Percentiles rank a stretch among this genome's conserved stretches.
phyloP scores from a whole-genome alignment of 2,329 filamentous ascomycete genomes.

The Pseudophaeomoniella oleicola region DNA sequence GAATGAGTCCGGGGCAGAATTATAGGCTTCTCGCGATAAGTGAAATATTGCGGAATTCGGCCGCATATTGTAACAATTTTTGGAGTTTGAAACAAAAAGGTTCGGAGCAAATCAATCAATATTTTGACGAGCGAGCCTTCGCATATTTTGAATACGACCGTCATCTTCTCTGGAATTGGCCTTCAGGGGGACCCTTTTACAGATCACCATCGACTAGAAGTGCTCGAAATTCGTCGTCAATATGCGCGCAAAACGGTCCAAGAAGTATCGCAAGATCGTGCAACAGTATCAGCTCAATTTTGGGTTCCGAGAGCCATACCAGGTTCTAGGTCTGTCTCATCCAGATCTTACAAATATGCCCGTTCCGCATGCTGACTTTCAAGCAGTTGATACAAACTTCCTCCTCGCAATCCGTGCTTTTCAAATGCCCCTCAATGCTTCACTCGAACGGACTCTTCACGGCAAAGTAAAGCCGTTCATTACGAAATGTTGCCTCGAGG shows the following conservation, averaged over 20 bases:
- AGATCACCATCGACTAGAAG: too few species aligned
- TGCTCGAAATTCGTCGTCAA: too few species aligned
- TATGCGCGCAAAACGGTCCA: slow-evolving; percentile 55
- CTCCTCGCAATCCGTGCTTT: slow-evolving; percentile 66
- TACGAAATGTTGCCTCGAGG: slow-evolving; percentile 47
- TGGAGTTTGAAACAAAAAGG: too few species aligned
- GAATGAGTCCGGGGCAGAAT: too few species aligned
- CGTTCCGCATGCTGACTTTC: background rate
- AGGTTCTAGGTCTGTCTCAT: slow-evolving; percentile 54
- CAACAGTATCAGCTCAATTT: slow-evolving; percentile 78
- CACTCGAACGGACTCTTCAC: slow-evolving; percentile 69
- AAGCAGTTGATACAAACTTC: slow-evolving; percentile 38
- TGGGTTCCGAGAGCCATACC: slow-evolving; percentile 86
- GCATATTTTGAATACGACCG: too few species aligned
- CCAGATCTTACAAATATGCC: slow-evolving; percentile 1
- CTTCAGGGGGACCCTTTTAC: too few species aligned
- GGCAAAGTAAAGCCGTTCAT: slow-evolving; percentile 77
- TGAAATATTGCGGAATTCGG: too few species aligned
- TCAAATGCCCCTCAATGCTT: slow-evolving; percentile 75
- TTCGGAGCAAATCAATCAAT: too few species aligned
- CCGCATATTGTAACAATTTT: too few species aligned
- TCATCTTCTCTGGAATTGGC: too few species aligned
- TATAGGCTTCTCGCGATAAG: too few species aligned
- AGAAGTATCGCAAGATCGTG: slow-evolving; percentile 84
- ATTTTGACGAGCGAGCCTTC: too few species aligned